Base-by-base conservation (phyloP, 2,329 filamentous ascomycete genomes). In the Venturia effusa region DNA sequence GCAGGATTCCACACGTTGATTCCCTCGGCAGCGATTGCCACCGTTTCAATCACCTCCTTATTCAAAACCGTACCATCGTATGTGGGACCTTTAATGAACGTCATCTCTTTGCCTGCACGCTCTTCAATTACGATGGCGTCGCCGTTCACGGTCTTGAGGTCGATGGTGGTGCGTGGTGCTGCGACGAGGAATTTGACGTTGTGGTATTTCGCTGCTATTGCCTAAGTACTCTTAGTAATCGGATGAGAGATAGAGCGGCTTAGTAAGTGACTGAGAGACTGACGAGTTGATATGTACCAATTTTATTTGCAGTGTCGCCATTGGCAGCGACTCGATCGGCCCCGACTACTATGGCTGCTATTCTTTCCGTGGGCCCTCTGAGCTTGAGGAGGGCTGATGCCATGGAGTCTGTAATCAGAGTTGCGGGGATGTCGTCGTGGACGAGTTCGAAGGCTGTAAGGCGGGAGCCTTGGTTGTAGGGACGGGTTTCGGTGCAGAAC, bases 241-340 rank as follows among this genome's bases (percentile, higher is more conserved):
- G n/a, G n/a, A n/a, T n/a, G n/a, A n/a, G n/a, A n/a, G n/a, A n/a
- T n/a, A n/a, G n/a, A n/a, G n/a, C n/a, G n/a, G n/a, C n/a, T n/a
- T n/a, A n/a, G 17, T 41, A n/a, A 7, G 3, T 6, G 2, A 22
- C n/a, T 1, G 17, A 11, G 30, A 2, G n/a, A 64, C 57, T 39
- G 6, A 64, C 63, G 4, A 99, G 83, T 63, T 88, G 84, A 74
- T 99, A 97, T 0, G 94, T 99, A 61, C 94, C 94, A 66, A 99
- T 95, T 80, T 99, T 99, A 79, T 99, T 99, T 64, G 94, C 94
- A 0, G 94, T 97, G 77, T 99, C 94, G 37, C 94, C 94, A 71
- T 99, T 99, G 61, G 92, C 89, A 39, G 93, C 94, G 17, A 99
- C 94, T 64, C 94, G 86, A 74, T 99, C 94, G 2, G 94, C 94